Percentiles rank a stretch among this genome's conserved stretches.
phyloP scores from a whole-genome alignment of 495 filamentous ascomycete species.

The Clohesyomyces aquaticus region DNA sequence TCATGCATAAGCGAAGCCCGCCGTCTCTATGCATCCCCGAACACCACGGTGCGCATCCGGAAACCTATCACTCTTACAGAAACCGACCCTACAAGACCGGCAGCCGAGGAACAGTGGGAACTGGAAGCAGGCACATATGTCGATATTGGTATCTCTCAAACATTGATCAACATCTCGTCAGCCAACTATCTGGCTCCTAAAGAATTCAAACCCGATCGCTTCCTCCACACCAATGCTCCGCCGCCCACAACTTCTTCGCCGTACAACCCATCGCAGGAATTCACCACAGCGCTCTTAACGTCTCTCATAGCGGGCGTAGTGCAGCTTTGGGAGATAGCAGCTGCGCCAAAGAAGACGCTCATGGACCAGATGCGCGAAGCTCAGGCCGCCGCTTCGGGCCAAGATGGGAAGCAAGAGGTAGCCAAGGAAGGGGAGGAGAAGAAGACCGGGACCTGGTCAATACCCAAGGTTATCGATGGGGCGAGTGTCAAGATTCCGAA shows the following conservation, averaged over 20 bases:
- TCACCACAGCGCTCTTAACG: conserved; percentile 16
- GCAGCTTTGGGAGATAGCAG: conserved; percentile 31
- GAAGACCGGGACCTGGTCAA: conserved; percentile 38
- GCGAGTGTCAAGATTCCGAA: conserved; percentile 43
- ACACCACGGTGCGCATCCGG: conserved; percentile 4
- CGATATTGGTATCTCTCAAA: conserved; percentile 28
- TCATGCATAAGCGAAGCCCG: conserved; percentile 28
- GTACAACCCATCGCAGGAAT: background rate
- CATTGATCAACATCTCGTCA: conserved; percentile 30
- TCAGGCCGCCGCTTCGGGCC: conserved; percentile 38
- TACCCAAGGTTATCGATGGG: conserved; percentile 41
- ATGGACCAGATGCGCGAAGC: conserved; percentile 28
- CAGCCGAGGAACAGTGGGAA: conserved; percentile 9
- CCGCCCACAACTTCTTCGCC: background rate
- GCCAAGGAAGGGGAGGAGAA: conserved; percentile 13
- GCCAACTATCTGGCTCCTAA: conserved; percentile 20
- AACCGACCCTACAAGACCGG: background rate
- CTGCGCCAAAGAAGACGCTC: conserved; percentile 34
- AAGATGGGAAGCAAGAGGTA: conserved; percentile 34
- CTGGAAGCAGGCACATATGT: conserved; percentile 23
- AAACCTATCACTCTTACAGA: conserved; percentile 21
- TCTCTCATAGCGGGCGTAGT: conserved; percentile 22
- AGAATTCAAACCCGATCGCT: conserved; percentile 27
- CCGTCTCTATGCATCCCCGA: conserved; percentile 23
- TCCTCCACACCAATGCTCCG: conserved; percentile 10